Evolutionary conservation across 352 stramenopile species (phyloP), one percentile per base, ranked within the genome.

Genomic region (Phytophthora fragariaefolia): DNA sequence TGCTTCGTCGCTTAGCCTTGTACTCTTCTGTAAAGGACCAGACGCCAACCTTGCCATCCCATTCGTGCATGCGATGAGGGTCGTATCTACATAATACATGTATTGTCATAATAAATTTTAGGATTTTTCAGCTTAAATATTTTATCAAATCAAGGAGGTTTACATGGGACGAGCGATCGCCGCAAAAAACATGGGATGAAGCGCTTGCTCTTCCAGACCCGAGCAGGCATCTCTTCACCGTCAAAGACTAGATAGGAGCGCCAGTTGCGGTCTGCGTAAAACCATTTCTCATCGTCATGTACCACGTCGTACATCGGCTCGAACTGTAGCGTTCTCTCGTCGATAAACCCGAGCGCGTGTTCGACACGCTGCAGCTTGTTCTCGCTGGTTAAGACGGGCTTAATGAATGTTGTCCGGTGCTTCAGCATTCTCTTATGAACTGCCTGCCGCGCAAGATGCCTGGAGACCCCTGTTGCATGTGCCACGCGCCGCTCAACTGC

Each of bases 1-100:
- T 36, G 8, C 51, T 48, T 12, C 3, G 5, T 7, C 15, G 12
- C 10, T 58, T 15, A 1, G 51, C 17, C 18, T 27, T n/a, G 36
- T 58, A 49, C 2, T 45, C 43, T 27, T 55, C 48, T 15, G 15
- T 46, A 18, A 49, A 36, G 2, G 32, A 34, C 51, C 51, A 58
- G 2, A 58, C 12, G 9, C 36, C 51, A 9, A 58, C 17, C 22
- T 58, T 58, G 32, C 23, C 51, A 36, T 58, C 36, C 36, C 36
- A 49, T 47, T 58, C 10, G 2, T 43, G 26, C 23, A 42, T 55
- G 17, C 48, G 17, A n/a, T 55, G 4, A 38, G 18, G 28, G 27
- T 55, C 27, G 30, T 13, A 3, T 12, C 30, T 36, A 36, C 1
- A 10, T 15, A 42, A n/a, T n/a, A n/a, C n/a, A n/a, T n/a, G n/a